Evolutionary conservation across 129 eudicot genomes (phyloP).

Genomic region (Centaurea solstitialis): DNA sequence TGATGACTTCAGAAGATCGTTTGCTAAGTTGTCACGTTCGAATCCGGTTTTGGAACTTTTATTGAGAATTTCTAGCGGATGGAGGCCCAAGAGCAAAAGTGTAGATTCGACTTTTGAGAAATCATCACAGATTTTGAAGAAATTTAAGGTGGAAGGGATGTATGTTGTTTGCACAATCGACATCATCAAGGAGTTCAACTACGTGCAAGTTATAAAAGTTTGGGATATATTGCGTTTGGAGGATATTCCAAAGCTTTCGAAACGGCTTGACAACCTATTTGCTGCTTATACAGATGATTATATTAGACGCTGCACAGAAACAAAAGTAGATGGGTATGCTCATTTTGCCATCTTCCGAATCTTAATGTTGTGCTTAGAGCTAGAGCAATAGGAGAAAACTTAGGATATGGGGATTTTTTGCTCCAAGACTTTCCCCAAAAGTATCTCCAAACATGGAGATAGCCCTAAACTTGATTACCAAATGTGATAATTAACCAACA

Average conservation of each 20-base stretch:
- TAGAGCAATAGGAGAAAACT: too few relatives aligned
- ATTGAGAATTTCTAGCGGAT: slow-evolving; percentile 57
- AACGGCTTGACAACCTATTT: slow-evolving; percentile 47
- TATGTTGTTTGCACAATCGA: slow-evolving; percentile 52
- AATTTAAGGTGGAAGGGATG: slow-evolving; percentile 46
- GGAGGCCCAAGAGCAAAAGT: slow-evolving; percentile 59
- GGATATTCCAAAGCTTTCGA: slow-evolving; percentile 46
- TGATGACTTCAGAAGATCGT: slow-evolving; percentile 59
- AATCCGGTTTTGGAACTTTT: slow-evolving; percentile 49
- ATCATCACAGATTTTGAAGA: slow-evolving; percentile 48
- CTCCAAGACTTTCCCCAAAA: too few relatives aligned
- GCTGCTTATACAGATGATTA: slow-evolving; percentile 51
- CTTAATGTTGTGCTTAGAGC: not conserved
- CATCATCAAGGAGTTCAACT: slow-evolving; percentile 41
- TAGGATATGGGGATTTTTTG: too few relatives aligned
- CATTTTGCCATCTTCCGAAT: not conserved
- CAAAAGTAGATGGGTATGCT: slow-evolving; percentile 47
- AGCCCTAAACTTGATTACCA: too few relatives aligned
- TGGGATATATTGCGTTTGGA: slow-evolving; percentile 62
- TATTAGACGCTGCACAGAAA: slow-evolving; percentile 48
- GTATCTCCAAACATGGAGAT: too few relatives aligned
- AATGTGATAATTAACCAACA: too few relatives aligned
- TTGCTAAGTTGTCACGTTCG: slow-evolving; percentile 34
- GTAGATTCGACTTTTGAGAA: slow-evolving; percentile 35
- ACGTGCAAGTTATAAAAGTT: slow-evolving; percentile 56